Percentiles rank a stretch among this genome's conserved stretches.
Evolutionary conservation across 768 basidiomycete genomes (phyloP).

Genomic region (Podaxis sp.): DNA sequence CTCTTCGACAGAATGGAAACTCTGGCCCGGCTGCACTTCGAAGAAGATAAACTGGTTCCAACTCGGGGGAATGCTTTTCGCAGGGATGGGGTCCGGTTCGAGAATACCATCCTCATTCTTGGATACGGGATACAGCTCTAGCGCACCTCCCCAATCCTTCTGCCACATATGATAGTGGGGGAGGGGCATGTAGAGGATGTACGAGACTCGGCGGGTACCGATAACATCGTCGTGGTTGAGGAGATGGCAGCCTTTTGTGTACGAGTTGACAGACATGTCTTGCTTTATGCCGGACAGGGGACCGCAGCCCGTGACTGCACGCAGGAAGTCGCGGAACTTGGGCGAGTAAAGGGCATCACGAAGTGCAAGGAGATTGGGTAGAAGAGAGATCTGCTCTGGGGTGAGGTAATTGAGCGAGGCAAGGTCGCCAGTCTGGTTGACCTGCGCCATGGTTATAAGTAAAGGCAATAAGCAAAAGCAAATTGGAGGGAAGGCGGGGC

Average conservation of each 20-base stretch:
- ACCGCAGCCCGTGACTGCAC: slow-evolving; percentile 86
- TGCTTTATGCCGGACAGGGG: slow-evolving; percentile 88
- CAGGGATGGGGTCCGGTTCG: slow-evolving; percentile 65
- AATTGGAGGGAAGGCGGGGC: slow-evolving; percentile 21
- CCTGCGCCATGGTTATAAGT: slow-evolving; percentile 39
- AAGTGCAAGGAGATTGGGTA: slow-evolving; percentile 76
- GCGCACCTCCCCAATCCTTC: slow-evolving; percentile 86
- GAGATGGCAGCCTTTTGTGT: slow-evolving; percentile 87
- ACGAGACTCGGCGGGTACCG: slow-evolving; percentile 88
- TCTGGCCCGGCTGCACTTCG: slow-evolving; percentile 90
- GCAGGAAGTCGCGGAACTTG: slow-evolving; percentile 78
- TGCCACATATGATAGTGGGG: slow-evolving; percentile 75
- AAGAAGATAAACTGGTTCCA: slow-evolving; percentile 91
- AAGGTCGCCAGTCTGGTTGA: slow-evolving; percentile 96
- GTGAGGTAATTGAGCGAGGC: slow-evolving; percentile 88
- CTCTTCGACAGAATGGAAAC: slow-evolving; percentile 97
- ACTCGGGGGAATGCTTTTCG: slow-evolving; percentile 67
- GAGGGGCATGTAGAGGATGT: slow-evolving; percentile 94
- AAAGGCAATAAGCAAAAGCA: slow-evolving; percentile 1
- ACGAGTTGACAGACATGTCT: slow-evolving; percentile 93
- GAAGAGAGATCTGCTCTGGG: slow-evolving; percentile 66
- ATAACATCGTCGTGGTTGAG: slow-evolving; percentile 99
- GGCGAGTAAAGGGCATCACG: slow-evolving; percentile 89
- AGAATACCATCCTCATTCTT: slow-evolving; percentile 54
- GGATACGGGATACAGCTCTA: slow-evolving; percentile 85